Evolutionary conservation across 2,329 filamentous ascomycete species (phyloP).

Genomic region (Diaporthe destruens): DNA sequence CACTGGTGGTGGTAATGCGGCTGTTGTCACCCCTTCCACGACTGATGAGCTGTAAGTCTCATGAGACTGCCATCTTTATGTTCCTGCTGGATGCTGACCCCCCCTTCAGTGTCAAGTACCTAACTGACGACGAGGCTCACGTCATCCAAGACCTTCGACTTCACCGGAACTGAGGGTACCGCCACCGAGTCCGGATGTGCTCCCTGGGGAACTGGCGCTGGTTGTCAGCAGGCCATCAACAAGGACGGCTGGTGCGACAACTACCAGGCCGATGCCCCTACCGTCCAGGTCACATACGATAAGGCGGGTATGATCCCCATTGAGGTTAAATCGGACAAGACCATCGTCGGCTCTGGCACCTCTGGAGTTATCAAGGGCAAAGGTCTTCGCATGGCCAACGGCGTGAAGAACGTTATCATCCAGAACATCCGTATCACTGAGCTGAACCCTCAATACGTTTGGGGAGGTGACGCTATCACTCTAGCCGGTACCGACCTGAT

Average conservation of each 20-base stretch:
- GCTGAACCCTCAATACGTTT: constrained; percentile 68
- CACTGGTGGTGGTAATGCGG: constrained; percentile 70
- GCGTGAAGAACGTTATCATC: constrained; percentile 69
- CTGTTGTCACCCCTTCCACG: constrained; percentile 64
- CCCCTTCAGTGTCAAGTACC: constrained; percentile 60
- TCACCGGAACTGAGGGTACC: constrained; percentile 66
- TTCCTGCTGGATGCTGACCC: background rate
- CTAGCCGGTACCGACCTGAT: constrained; percentile 59
- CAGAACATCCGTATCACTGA: constrained; percentile 69
- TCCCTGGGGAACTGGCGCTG: constrained; percentile 66
- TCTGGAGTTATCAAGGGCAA: constrained; percentile 70
- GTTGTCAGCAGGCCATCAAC: constrained; percentile 72
- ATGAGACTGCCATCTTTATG: background rate
- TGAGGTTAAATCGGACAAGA: constrained; percentile 69
- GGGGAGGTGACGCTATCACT: constrained; percentile 71
- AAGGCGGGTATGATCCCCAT: constrained; percentile 65
- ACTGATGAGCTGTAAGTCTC: constrained; percentile 62
- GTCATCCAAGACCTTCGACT: constrained; percentile 70
- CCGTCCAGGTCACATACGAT: constrained; percentile 59
- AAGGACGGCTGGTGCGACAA: constrained; percentile 70
- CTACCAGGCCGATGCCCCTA: constrained; percentile 65
- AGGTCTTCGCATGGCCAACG: constrained; percentile 62
- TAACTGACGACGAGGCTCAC: constrained; percentile 64
- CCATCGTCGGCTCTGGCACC: constrained; percentile 64
- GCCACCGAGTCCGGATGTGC: constrained; percentile 67